Evolutionary conservation across 768 basidiomycete species (phyloP).

Genomic region (Bullera alba): DNA sequence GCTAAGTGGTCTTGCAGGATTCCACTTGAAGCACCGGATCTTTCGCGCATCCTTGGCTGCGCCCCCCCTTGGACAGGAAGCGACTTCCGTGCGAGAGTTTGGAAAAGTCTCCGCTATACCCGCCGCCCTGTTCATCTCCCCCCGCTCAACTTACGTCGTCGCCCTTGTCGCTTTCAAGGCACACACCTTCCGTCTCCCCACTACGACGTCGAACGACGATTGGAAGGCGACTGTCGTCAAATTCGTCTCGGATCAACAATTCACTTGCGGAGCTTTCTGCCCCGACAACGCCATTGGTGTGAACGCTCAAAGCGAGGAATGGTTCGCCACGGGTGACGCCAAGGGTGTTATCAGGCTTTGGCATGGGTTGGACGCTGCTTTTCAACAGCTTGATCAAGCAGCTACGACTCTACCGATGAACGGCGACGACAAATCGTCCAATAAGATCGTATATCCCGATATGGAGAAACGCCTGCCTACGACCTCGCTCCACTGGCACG

Average conservation of each 20-base stretch:
- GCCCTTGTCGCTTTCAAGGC: conserved; percentile 40
- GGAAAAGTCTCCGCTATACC: conserved; percentile 28
- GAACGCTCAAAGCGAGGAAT: conserved; percentile 54
- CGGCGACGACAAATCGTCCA: not conserved
- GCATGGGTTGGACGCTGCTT: conserved; percentile 72
- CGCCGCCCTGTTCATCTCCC: conserved; percentile 37
- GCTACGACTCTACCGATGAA: conserved; percentile 7
- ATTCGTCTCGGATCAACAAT: conserved; percentile 67
- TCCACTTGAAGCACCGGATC: no score
- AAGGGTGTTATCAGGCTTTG: conserved; percentile 80
- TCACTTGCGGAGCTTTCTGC: conserved; percentile 81
- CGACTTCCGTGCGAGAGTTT: not conserved
- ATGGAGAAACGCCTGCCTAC: conserved; percentile 66
- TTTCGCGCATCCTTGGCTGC: not conserved
- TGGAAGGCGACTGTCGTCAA: conserved; percentile 50
- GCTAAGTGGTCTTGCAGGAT: no score
- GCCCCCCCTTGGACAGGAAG: not conserved
- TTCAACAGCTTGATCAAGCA: conserved; percentile 27
- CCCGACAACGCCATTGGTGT: conserved; percentile 52
- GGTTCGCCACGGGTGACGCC: conserved; percentile 88
- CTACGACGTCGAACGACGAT: conserved; percentile 1
- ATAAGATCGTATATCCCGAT: conserved; percentile 3
- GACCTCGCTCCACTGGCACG: conserved; percentile 89
- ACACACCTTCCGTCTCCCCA: conserved; percentile 33
- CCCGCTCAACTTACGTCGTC: conserved; percentile 36